Evolutionary conservation across 2,329 filamentous ascomycete species (phyloP).

Genomic region (Keithomyces neogunnii): DNA sequence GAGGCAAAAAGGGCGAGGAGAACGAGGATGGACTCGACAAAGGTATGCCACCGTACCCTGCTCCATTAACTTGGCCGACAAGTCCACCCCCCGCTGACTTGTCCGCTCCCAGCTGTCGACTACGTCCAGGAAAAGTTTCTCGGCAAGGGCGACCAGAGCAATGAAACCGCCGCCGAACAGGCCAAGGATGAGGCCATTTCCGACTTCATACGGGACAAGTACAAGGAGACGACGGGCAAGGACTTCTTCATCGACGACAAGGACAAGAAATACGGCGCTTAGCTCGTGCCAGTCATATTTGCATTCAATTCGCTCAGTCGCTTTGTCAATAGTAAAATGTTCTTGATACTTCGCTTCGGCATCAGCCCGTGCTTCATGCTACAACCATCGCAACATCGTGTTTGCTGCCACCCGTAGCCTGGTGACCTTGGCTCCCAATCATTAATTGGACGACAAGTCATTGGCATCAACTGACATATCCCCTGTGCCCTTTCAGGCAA

Average conservation of each 20-base stretch:
- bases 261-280: slow-evolving; percentile 30
- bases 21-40: slow-evolving; percentile 80
- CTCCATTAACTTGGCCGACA: too few relatives aligned
- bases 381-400: too few relatives aligned
- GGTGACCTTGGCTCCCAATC: too few relatives aligned
- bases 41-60: slow-evolving; percentile 35
- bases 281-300: neutral
- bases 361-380: too few relatives aligned
- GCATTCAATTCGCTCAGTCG: too few relatives aligned
- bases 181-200: slow-evolving; percentile 75
- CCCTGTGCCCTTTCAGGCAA: too few relatives aligned
- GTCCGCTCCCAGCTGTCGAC: slow-evolving; percentile 49
- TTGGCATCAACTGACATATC: too few relatives aligned
- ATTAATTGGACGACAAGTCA: too few relatives aligned
- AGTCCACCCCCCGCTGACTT: too few relatives aligned
- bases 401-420: too few relatives aligned
- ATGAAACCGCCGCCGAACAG: slow-evolving; percentile 68
- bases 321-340: too few relatives aligned
- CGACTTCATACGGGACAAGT: slow-evolving; percentile 61
- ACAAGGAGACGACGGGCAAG: slow-evolving; percentile 59
- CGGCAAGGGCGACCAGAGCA: slow-evolving; percentile 60
- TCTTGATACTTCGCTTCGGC: too few relatives aligned
- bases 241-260: slow-evolving; percentile 67
- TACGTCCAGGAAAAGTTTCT: slow-evolving; percentile 69
- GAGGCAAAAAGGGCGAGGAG: slow-evolving; percentile 67